phyloP scores from a whole-genome alignment of 2,329 filamentous ascomycete species.

The Paraconiothyrium brasiliense region DNA sequence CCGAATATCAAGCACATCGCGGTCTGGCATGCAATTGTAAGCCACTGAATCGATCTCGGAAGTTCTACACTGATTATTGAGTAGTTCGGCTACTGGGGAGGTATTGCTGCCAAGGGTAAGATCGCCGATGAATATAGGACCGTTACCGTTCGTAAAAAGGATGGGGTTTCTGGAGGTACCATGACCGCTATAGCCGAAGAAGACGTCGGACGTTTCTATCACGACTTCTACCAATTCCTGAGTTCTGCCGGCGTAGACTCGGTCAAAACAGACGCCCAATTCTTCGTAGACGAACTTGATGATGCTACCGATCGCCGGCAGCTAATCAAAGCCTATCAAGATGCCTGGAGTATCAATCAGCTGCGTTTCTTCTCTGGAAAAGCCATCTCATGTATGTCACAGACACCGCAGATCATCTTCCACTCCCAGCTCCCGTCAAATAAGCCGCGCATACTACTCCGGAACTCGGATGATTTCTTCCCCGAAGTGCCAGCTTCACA shows the following conservation, averaged over 20 bases:
- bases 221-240: constrained; percentile 91
- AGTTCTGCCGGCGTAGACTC: constrained; percentile 77
- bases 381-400: constrained; percentile 94
- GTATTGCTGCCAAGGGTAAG: constrained; percentile 77
- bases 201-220: constrained; percentile 80
- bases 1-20: constrained; percentile 82
- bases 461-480: constrained; percentile 94
- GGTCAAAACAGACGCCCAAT: constrained; percentile 94
- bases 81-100: constrained; percentile 69
- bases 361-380: constrained; percentile 80
- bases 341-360: constrained; percentile 83
- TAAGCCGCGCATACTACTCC: constrained; percentile 75
- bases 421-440: constrained; percentile 82
- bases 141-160: constrained; percentile 63
- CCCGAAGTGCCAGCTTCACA: constrained; percentile 82
- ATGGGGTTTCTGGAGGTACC: constrained; percentile 67
- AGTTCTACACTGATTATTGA: background rate
- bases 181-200: constrained; percentile 78
- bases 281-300: constrained; percentile 80
- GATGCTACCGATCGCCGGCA: constrained; percentile 74
- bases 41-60: constrained; percentile 24
- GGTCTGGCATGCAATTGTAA: constrained; percentile 88
- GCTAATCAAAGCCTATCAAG: constrained; percentile 79
- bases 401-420: constrained; percentile 86
- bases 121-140: constrained; percentile 85